These are phyloP conservation scores for Entonaema liquescens DNA, from an alignment of 495 filamentous ascomycete species.

Conservation along the genomic window DNA sequence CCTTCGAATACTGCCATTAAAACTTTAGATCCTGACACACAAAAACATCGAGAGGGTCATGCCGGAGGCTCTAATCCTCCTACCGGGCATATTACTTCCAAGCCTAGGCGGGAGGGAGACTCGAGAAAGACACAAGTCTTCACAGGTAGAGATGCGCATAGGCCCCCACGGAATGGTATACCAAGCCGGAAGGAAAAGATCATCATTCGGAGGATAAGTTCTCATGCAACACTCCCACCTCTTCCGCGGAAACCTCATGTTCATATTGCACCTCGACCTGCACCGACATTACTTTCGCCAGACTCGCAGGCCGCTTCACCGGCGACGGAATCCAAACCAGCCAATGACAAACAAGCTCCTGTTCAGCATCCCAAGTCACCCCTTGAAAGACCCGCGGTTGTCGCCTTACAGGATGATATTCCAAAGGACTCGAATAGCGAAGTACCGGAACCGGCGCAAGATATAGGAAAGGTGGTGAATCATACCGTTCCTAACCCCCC, in stretches of 20 bases:
- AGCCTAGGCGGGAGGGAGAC: not conserved
- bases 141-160: not conserved
- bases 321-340: not conserved
- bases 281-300: not conserved
- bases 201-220: not conserved
- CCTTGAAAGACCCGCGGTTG: not conserved
- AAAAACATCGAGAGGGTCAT: not conserved
- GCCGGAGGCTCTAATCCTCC: not conserved
- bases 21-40: not conserved
- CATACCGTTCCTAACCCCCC: not conserved
- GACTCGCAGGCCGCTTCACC: not conserved
- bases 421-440: not conserved
- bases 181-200: not conserved
- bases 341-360: not conserved
- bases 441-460: not conserved
- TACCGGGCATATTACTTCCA: not conserved
- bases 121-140: slow-evolving; percentile 18
- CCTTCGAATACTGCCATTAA: not conserved
- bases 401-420: not conserved
- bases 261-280: slow-evolving; percentile 18
- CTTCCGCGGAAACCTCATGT: not conserved
- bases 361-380: not conserved
- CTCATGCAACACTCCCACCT: not conserved
- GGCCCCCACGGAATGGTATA: not conserved
- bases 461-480: not conserved